Percentiles rank a stretch among this genome's conserved stretches.
These are phyloP conservation scores for Wallemia ichthyophaga DNA, from an alignment of 1,284 basidiomycete genomes.

Conservation along the genomic window DNA sequence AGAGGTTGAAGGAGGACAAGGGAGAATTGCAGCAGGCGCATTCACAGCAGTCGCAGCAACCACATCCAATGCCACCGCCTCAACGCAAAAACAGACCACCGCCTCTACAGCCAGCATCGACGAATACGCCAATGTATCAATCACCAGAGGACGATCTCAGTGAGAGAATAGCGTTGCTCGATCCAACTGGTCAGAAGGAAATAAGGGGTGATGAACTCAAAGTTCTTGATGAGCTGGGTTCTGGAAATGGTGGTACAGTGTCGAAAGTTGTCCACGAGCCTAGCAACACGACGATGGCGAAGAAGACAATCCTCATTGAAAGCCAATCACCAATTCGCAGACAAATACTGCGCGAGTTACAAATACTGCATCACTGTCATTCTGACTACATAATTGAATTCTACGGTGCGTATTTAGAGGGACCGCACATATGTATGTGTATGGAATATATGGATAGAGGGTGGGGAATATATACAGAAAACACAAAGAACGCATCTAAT, in stretches of 20 bases:
- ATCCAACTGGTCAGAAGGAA: conserved; percentile 21
- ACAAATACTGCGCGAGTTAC: conserved; percentile 76
- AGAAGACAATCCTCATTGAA: conserved; percentile 86
- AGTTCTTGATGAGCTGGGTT: conserved; percentile 61
- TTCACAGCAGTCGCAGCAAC: not conserved
- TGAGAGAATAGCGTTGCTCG: not conserved
- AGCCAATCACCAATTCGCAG: conserved; percentile 90
- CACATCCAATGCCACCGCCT: not conserved
- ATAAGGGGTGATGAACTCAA: conserved; percentile 47
- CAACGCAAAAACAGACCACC: not conserved
- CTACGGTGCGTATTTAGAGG: conserved; percentile 78
- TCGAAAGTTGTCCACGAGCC: conserved; percentile 82
- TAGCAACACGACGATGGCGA: conserved; percentile 66
- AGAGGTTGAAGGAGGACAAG: no score
- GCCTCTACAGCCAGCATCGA: not conserved
- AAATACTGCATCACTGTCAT: conserved; percentile 93
- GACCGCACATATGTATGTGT: conserved; percentile 94
- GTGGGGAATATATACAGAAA: conserved; percentile 10
- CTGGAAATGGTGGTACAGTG: conserved; percentile 94
- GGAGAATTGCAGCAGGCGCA: no score
- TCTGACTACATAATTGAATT: conserved; percentile 83
- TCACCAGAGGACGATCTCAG: not conserved
- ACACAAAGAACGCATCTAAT: conserved; percentile 27
- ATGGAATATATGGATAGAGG: conserved; percentile 81
- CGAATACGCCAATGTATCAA: not conserved